phyloP scores from a whole-genome alignment of 164 flowering plant species.

The Annona squamosa region DNA sequence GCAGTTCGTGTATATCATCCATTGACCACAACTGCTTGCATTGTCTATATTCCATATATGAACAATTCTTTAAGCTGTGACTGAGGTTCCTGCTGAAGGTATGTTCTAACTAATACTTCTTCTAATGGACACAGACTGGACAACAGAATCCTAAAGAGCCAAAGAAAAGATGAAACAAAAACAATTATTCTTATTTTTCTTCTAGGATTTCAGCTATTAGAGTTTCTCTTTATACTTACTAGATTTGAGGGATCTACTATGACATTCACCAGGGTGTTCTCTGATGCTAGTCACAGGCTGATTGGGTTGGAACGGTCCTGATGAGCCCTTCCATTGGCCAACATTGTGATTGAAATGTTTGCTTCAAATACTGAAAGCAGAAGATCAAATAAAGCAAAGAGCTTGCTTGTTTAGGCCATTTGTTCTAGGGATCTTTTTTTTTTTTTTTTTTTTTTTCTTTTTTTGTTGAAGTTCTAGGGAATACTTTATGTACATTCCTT shows the following conservation, averaged over 20 bases:
- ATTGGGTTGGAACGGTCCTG: neutral
- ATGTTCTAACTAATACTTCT: neutral
- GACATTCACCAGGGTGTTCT: neutral
- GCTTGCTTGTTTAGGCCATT: no score
- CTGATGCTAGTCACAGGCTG: neutral
- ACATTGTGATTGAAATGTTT: neutral
- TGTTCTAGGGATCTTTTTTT: neutral
- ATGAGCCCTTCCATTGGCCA: neutral
- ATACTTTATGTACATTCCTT: neutral
- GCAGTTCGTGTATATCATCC: no score
- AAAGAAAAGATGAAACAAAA: no score
- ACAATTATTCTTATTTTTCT: neutral
- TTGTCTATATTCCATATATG: no score
- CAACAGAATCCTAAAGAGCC: no score
- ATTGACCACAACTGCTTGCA: no score
- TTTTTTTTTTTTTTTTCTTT: no score
- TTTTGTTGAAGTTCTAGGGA: neutral
- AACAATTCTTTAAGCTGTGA: no score
- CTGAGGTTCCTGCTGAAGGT: no score
- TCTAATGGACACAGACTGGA: neutral
- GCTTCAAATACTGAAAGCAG: neutral
- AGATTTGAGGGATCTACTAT: neutral
- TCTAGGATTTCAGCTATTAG: neutral
- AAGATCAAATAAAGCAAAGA: neutral
- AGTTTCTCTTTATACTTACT: neutral